A percentile compares a stretch with the other conserved stretches of the same genome.
These are phyloP conservation scores for Naganishia randhawae DNA, from an alignment of 768 basidiomycete genomes.

Conservation along the genomic window DNA sequence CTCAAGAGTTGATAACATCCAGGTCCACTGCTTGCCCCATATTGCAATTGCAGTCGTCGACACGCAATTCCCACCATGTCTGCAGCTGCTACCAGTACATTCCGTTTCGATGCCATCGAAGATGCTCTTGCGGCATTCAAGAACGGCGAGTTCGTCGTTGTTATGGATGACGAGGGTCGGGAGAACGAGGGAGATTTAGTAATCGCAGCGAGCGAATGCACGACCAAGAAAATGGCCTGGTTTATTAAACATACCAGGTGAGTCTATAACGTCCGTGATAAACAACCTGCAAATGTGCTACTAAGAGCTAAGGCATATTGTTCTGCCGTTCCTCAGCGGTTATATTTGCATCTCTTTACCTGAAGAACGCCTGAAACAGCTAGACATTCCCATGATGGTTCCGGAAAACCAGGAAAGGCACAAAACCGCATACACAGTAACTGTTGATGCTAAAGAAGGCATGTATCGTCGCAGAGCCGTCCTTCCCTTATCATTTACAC, in stretches of 20 bases:
- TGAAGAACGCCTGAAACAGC: constrained; percentile 65
- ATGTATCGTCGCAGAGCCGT: constrained; percentile 33
- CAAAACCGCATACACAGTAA: constrained; percentile 90
- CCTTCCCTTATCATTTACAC: too few relatives aligned
- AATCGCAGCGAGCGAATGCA: constrained; percentile 74
- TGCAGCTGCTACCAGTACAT: constrained; percentile 27
- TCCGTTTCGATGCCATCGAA: constrained; percentile 70
- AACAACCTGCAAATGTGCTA: not conserved
- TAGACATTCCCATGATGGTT: constrained; percentile 93
- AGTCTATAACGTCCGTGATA: constrained; percentile 32
- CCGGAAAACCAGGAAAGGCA: constrained; percentile 81
- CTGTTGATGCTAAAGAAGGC: constrained; percentile 90
- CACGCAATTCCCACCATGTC: constrained; percentile 11
- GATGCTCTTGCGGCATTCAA: constrained; percentile 72
- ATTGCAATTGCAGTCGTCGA: too few relatives aligned
- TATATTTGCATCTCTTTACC: constrained; percentile 89
- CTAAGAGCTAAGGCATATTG: not conserved
- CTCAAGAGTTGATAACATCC: too few relatives aligned
- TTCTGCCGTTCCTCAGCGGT: constrained; percentile 59
- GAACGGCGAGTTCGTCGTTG: constrained; percentile 84
- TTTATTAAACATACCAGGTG: constrained; percentile 95
- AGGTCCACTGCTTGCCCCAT: not conserved
- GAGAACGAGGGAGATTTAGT: constrained; percentile 98
- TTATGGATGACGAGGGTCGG: constrained; percentile 92
- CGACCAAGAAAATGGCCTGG: constrained; percentile 98